phyloP scores from a whole-genome alignment of 1,284 basidiomycete species.

The Leccinum proliferum region DNA sequence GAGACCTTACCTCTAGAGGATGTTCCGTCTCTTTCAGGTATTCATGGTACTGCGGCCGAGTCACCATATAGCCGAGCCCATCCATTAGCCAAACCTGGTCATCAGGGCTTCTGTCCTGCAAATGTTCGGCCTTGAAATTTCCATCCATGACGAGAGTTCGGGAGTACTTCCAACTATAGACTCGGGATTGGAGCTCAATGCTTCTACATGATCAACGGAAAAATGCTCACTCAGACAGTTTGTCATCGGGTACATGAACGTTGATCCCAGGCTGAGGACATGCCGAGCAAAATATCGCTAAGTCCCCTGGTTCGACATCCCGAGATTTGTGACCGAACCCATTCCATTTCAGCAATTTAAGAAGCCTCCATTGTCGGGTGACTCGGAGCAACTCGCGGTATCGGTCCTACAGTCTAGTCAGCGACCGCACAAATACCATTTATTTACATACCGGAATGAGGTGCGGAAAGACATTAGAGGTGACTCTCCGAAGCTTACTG shows the following conservation, averaged over 20 bases:
- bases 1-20: neutral
- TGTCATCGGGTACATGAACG: neutral
- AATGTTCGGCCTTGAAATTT: conserved; percentile 11
- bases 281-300: conserved; percentile 12
- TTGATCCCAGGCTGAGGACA: conserved; percentile 16
- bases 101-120: neutral
- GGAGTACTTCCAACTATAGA: conserved; percentile 5
- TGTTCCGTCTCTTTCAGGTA: neutral
- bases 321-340: neutral
- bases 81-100: conserved; percentile 12
- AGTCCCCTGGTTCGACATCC: neutral
- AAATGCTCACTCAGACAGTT: neutral
- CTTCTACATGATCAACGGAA: neutral
- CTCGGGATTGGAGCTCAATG: neutral
- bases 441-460: conserved; percentile 9
- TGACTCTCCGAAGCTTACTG: conserved; percentile 18
- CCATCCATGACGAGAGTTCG: neutral
- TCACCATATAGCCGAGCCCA: conserved; percentile 8
- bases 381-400: conserved; percentile 10
- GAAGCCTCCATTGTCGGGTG: conserved; percentile 1
- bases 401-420: neutral
- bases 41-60: neutral
- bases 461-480: conserved; percentile 18
- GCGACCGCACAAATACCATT: too few species aligned
- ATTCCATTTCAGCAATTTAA: conserved; percentile 7